phyloP scores from a whole-genome alignment of 495 filamentous ascomycete species.

The Tuber aestivum region DNA sequence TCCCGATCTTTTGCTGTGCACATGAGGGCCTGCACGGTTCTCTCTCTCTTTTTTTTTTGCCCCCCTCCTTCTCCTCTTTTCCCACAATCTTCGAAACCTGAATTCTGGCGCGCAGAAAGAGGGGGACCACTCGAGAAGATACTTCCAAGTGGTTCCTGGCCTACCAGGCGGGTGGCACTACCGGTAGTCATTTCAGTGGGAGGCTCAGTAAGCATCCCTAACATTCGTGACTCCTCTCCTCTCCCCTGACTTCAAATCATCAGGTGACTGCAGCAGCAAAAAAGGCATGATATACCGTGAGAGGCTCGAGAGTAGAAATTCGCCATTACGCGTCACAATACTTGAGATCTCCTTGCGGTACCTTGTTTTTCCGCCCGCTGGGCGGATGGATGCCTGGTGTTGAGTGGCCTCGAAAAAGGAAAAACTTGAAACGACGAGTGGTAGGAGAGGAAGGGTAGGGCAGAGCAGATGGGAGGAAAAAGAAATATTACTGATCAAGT shows the following conservation, averaged over 20 bases:
- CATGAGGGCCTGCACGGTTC: background rate
- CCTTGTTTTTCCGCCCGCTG: background rate
- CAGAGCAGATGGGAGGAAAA: background rate
- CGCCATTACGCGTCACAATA: background rate
- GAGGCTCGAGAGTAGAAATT: background rate
- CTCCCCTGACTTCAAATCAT: background rate
- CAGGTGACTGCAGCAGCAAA: background rate
- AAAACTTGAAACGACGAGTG: background rate
- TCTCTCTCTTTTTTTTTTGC: too few relatives aligned
- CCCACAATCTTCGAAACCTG: background rate
- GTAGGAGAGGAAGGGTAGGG: background rate
- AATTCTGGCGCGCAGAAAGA: background rate
- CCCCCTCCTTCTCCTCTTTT: background rate
- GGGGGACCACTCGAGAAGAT: background rate
- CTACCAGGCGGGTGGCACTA: background rate
- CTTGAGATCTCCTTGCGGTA: background rate
- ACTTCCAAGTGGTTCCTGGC: background rate
- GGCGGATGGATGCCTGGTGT: background rate
- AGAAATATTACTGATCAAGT: background rate
- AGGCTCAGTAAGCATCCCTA: background rate
- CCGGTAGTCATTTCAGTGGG: background rate
- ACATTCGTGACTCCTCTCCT: background rate
- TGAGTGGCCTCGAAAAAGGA: background rate
- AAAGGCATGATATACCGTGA: background rate
- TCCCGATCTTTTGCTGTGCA: background rate